phyloP scores from a whole-genome alignment of 2,329 filamentous ascomycete species.

The Colletotrichum godetiae region DNA sequence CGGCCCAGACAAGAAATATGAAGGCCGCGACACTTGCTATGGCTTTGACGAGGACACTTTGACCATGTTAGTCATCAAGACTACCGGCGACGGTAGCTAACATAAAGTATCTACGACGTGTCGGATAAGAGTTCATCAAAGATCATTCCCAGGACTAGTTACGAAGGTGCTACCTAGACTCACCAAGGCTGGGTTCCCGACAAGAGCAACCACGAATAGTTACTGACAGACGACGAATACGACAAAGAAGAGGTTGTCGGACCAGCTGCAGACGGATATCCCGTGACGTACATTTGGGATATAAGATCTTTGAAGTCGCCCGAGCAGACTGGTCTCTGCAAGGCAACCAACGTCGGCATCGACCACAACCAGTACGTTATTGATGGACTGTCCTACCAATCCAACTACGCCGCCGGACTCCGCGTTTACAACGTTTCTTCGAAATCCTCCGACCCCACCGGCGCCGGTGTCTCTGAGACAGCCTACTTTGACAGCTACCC shows the following conservation, averaged over 20 bases:
- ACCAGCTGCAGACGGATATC: slow-evolving; percentile 52
- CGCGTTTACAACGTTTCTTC: slow-evolving; percentile 48
- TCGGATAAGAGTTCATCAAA: slow-evolving; percentile 58
- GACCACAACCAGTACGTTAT: slow-evolving; percentile 59
- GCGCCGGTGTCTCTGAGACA: slow-evolving; percentile 53
- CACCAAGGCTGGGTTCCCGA: slow-evolving; percentile 67
- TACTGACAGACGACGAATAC: slow-evolving; percentile 62
- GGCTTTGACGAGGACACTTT: slow-evolving; percentile 64
- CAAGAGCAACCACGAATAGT: slow-evolving; percentile 42
- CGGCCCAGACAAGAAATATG: slow-evolving; percentile 58
- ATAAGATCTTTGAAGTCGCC: slow-evolving; percentile 54
- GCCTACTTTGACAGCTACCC: slow-evolving; percentile 61
- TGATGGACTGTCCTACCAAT: slow-evolving; percentile 56
- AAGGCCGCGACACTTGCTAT: slow-evolving; percentile 62
- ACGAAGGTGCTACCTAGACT: slow-evolving; percentile 66
- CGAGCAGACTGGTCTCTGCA: slow-evolving; percentile 55
- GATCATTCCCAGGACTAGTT: slow-evolving; percentile 64
- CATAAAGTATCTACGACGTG: slow-evolving; percentile 52
- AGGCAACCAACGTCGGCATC: slow-evolving; percentile 48
- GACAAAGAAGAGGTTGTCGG: slow-evolving; percentile 56
- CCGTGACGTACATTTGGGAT: slow-evolving; percentile 62
- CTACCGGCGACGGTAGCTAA: too few species aligned
- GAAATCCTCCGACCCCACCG: slow-evolving; percentile 48
- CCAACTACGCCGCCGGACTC: slow-evolving; percentile 59
- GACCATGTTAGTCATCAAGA: slow-evolving; percentile 46